These are phyloP conservation scores for Taphrina confusa DNA, from an alignment of 1,139 yeast genomes.

Conservation along the genomic window DNA sequence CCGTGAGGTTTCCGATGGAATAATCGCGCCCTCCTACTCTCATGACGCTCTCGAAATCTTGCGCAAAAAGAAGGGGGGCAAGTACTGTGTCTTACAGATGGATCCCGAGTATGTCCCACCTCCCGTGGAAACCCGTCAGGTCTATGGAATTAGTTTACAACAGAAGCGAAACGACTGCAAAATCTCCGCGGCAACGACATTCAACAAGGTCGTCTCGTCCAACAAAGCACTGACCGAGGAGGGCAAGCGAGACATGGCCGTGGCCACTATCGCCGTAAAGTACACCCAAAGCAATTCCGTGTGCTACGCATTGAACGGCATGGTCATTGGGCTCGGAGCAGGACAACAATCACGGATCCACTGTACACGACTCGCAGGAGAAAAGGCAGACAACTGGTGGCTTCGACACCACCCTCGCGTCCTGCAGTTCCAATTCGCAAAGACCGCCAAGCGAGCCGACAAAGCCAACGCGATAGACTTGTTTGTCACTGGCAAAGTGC, in stretches of 20 bases:
- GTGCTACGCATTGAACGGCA: slow-evolving; percentile 96
- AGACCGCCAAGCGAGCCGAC: slow-evolving; percentile 97
- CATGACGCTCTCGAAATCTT: slow-evolving; percentile 88
- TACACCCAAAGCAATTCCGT: slow-evolving; percentile 98
- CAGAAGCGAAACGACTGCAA: slow-evolving; percentile 98
- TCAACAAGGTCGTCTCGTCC: slow-evolving; percentile 85
- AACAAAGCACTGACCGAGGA: slow-evolving; percentile 87
- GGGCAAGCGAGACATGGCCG: slow-evolving; percentile 88
- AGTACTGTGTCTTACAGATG: slow-evolving; percentile 87
- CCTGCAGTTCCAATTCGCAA: slow-evolving; percentile 91
- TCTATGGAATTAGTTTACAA: slow-evolving; percentile 89
- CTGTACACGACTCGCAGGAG: slow-evolving; percentile 98
- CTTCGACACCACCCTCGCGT: slow-evolving; percentile 96
- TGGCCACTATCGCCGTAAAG: slow-evolving; percentile 94
- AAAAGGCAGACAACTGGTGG: slow-evolving; percentile 99
- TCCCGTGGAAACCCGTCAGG: slow-evolving; percentile 82
- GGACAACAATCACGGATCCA: slow-evolving; percentile 99
- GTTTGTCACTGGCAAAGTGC: slow-evolving; percentile 86
- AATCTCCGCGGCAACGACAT: slow-evolving; percentile 72
- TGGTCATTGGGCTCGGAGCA: slow-evolving; percentile 98
- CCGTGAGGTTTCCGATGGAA: slow-evolving; percentile 97
- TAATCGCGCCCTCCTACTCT: slow-evolving; percentile 94
- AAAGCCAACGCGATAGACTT: slow-evolving; percentile 96
- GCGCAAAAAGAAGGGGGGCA: slow-evolving; percentile 92
- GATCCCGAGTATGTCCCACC: slow-evolving; percentile 93